Base-by-base conservation (phyloP, 148 eudicot species). In the Bassia scoparia region DNA sequence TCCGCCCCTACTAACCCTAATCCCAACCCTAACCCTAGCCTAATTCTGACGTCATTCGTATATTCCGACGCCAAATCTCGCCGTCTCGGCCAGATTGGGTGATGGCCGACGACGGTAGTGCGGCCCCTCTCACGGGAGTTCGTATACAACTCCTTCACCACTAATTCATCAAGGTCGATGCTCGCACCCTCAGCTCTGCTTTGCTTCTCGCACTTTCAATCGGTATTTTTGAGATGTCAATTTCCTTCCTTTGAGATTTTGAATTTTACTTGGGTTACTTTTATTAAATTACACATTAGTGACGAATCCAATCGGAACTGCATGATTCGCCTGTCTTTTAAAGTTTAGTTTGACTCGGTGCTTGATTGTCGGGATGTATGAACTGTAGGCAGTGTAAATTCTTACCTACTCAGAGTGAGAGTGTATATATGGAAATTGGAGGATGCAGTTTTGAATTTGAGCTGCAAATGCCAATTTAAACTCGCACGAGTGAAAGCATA, bases 181-280 rank as follows among this genome's bases (percentile, higher is more conserved):
- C 98, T 63, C 89, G 98, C 33, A 94, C 96, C 63, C 84, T 94
- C 59, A 72, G 97, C 91, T 55, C 98, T 91, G 97, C 97, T 89
- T 12, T 46, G 30, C 1, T 41, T 41, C 12, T 14, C 46, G 12
- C n/a, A n/a, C n/a, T n/a, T n/a, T n/a, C n/a, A n/a, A n/a, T n/a
- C n/a, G n/a, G n/a, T n/a, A n/a, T n/a, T n/a, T n/a, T n/a, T n/a
- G n/a, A n/a, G n/a, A n/a, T n/a, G 12, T 41, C 46, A 13, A 61
- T 11, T 63, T 53, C 50, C 65, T 50, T 34, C 53, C 8, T 55
- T 3, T 64, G 2, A 27, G 18, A 35, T 13, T 61, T 73, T 68
- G 27, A 52, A 35, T 67, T 14, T 38, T 9, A 30, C n/a, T 24
- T 2, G 30, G 21, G 3, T 5, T 58, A n/a, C 5, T 41, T 44